phyloP scores from a whole-genome alignment of 2,329 filamentous ascomycete species.

The Cercospora janseana region DNA sequence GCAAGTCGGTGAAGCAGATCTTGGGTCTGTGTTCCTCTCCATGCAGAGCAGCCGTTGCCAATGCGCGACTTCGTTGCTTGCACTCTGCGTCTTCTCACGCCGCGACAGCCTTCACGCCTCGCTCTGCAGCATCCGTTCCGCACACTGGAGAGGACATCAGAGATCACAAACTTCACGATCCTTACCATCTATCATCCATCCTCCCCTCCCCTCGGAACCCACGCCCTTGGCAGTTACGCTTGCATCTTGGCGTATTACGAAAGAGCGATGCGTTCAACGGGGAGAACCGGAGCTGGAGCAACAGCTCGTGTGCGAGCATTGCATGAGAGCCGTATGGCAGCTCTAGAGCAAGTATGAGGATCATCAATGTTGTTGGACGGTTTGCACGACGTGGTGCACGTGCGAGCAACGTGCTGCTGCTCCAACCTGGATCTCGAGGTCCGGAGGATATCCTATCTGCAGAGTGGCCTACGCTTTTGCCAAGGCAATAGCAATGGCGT shows the following conservation, averaged over 20 bases:
- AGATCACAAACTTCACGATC: slow-evolving; percentile 1
- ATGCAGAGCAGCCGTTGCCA: slow-evolving; percentile 3
- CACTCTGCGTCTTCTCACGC: too few species aligned
- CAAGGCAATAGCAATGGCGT: slow-evolving; percentile 1
- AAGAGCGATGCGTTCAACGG: slow-evolving; percentile 1
- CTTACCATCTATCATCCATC: neutral
- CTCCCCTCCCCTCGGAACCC: neutral
- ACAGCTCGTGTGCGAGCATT: neutral
- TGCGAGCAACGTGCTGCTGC: slow-evolving; percentile 1
- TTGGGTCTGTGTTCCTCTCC: neutral
- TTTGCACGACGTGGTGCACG: neutral
- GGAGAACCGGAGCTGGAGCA: slow-evolving; percentile 3
- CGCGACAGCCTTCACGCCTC: too few species aligned
- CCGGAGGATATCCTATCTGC: neutral
- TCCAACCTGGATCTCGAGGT: neutral
- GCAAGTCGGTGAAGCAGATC: neutral
- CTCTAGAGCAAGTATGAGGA: too few species aligned
- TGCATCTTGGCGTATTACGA: slow-evolving; percentile 9
- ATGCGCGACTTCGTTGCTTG: too few species aligned
- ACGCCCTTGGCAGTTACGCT: slow-evolving; percentile 5
- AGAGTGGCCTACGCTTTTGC: slow-evolving; percentile 1
- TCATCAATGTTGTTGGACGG: too few species aligned
- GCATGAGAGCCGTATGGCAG: neutral
- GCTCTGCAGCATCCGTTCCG: too few species aligned
- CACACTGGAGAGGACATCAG: too few species aligned